Evolutionary conservation across 768 basidiomycete genomes (phyloP), one percentile per base, ranked within the genome.

Genomic region (Termitomyces sp.): DNA sequence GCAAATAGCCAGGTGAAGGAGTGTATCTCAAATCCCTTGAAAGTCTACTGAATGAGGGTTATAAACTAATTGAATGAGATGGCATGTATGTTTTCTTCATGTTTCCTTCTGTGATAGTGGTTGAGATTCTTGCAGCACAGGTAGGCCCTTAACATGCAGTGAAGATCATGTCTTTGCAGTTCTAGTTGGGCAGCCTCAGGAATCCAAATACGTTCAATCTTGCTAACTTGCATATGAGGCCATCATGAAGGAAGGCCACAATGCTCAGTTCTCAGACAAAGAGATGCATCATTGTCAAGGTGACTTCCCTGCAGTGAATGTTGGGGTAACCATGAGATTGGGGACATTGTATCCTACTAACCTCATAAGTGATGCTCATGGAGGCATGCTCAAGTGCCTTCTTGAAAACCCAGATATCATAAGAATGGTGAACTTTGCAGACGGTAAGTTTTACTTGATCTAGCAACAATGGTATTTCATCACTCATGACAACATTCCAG

Each of bases 271-370:
- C n/a, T n/a, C n/a, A n/a, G n/a, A n/a, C n/a, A n/a, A n/a, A n/a
- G n/a, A n/a, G n/a, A n/a, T n/a, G n/a, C n/a, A n/a, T n/a, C n/a
- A n/a, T n/a, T n/a, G n/a, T n/a, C n/a, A n/a, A n/a, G n/a, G n/a
- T n/a, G n/a, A 44, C 47, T 51, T 58, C 13, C 48, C 56, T 27
- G 49, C 48, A 20, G 48, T 57, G 2, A 57, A 57, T 30, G 20
- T 44, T n/a, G 39, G 56, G 2, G 32, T 45, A 4, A 57, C 48
- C 2, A 44, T 57, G 48, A 40, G 56, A 18, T 34, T 51, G 47
- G 48, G 18, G 42, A n/a, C 42, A 44, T 33, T 20, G 14, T 53
- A 44, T n/a, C 53, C 53, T 6, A 53, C 42, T 1, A 44, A 53
- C 32, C 53, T 53, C 16, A 32, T 40, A 32, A 44, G 36, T 30